Evolutionary conservation across 495 filamentous ascomycete species (phyloP).

Genomic region (Extremus antarcticus): DNA sequence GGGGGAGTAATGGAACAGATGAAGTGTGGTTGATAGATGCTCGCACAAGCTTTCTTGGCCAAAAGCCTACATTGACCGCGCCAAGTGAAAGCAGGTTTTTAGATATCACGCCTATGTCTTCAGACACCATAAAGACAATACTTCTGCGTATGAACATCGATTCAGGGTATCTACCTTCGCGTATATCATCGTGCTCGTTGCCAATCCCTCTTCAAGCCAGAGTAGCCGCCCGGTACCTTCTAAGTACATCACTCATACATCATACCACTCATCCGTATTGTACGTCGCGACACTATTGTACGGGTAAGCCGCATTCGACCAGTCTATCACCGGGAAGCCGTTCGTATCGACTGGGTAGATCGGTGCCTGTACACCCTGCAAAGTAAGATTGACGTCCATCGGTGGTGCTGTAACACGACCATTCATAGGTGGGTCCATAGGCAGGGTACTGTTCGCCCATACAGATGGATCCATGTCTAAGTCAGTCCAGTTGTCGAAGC

Average conservation of each 20-base stretch:
- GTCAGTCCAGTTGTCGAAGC: slow-evolving; percentile 32
- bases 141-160: too few species aligned
- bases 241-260: slow-evolving; percentile 2
- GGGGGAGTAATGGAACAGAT: too few species aligned
- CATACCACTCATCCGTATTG: slow-evolving; percentile 18
- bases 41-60: too few species aligned
- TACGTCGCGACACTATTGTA: slow-evolving; percentile 8
- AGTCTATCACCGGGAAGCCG: background rate
- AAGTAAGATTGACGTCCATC: too few species aligned
- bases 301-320: background rate
- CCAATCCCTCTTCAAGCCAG: background rate
- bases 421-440: background rate
- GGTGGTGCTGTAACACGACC: background rate
- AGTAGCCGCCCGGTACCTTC: background rate
- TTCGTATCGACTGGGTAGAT: background rate
- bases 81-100: too few species aligned
- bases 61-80: too few species aligned
- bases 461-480: slow-evolving; percentile 1
- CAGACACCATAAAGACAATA: too few species aligned
- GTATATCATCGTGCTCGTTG: background rate
- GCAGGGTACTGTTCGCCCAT: slow-evolving; percentile 3
- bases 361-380: background rate
- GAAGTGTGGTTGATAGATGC: too few species aligned
- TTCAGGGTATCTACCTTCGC: too few species aligned
- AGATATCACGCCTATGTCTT: too few species aligned